Base-by-base conservation (phyloP, 164 flowering plant genomes). In the Chimonanthus praecox region DNA sequence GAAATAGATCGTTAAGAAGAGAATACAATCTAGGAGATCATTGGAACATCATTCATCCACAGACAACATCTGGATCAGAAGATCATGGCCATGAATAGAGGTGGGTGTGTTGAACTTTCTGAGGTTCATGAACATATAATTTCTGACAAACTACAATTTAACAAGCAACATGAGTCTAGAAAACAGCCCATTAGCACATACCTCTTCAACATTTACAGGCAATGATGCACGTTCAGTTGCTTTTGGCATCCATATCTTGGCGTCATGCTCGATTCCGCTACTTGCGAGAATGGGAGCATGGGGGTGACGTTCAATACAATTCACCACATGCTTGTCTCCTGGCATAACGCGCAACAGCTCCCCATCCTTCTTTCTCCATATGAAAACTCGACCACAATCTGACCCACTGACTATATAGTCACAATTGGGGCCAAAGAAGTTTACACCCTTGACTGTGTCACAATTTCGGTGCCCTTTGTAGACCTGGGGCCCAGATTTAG, bases 381-480 rank as follows among this genome's bases (percentile, higher is more conserved):
- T 92, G 71, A 95, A 95, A 64, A 95, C 89, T 64, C 95, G 79
- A 20, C 98, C 95, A 83, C 99, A 96, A 79, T 96, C 99, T 18
- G 99, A 96, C 10, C 99, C 99, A 77, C 99, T 96, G 70, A 83
- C 86, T 70, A 96, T 95, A 85, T 92, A 96, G 78, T 96, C 97
- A 80, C 85, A 83, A 44, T 78, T 86, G 20, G 98, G 98, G 68
- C 98, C 99, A 84, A 86, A 94, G 76, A 93, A 96, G 73, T 65
- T 82, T 33, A 89, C 97, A 63, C 97, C 99, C 83, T 96, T 96
- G 66, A 96, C 92, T 1, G 99, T 93, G 60, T 83, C 87, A 81
- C 77, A 70, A 78, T 96, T 96, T 33, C 78, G 78, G 73, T 94
- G 99, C 47, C 97, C 98, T 72, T 80, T 85, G 75, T 85, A 96